Base-by-base conservation (phyloP, 192 early-diverging fungal genomes). In the Hyaloraphidium curvatum region DNA sequence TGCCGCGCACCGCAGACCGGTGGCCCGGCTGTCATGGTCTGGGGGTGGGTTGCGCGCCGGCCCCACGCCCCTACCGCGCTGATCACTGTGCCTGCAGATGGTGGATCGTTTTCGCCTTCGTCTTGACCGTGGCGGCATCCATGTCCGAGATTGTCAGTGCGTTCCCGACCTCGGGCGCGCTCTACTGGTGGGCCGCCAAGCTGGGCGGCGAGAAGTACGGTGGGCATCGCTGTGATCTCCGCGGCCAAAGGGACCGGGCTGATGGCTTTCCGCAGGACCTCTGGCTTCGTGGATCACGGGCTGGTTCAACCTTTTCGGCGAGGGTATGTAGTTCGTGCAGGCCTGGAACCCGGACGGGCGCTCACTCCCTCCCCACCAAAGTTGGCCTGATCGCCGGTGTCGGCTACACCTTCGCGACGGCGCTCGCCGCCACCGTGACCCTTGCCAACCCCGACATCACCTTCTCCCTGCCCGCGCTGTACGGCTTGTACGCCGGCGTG, bases 81-180 rank as follows among this genome's bases (percentile, higher is more conserved):
- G n/a, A n/a, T n/a, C n/a, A n/a, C n/a, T n/a, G n/a, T n/a, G n/a
- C n/a, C n/a, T n/a, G n/a, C n/a, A n/a, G n/a, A n/a, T n/a, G n/a
- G n/a, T n/a, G n/a, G n/a, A n/a, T n/a, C n/a, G n/a, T n/a, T n/a
- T n/a, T n/a, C n/a, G n/a, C n/a, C 40, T 65, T 71, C 35, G 71
- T 69, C 0, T 56, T 67, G 30, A 37, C 59, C n/a, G 57, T 74
- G 26, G 67, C 66, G 2, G 33, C 65, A n/a, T 71, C 66, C 9
- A 37, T 74, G 48, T 68, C 69, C 23, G 68, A 75, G 56, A 75
- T 75, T 41, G 71, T 69, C 52, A 62, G 59, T 25, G 69, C 72
- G 31, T 74, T 61, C 41, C 69, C 71, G 16, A 71, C 71, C 1
- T 68, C 69, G 1, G 69, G 69, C 25, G 67, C 68, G 37, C 53